Evolutionary conservation across 1,284 basidiomycete genomes (phyloP), one percentile per base, ranked within the genome.

Genomic region (Ustilago loliicola): DNA sequence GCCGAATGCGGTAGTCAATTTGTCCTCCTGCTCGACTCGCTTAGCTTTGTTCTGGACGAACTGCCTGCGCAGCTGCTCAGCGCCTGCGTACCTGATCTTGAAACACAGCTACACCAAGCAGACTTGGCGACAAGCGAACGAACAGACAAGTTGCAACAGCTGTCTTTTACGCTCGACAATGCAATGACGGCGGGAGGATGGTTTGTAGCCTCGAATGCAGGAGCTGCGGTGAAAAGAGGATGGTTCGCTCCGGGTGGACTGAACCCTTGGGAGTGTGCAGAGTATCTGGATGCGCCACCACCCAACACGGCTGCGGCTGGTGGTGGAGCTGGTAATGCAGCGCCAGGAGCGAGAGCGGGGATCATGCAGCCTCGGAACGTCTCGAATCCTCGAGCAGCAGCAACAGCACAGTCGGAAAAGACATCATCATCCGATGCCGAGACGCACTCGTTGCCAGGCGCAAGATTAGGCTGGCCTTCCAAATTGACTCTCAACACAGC

Each of bases 221-320:
- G 59, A 3, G 63, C 67, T 30, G 75, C 75, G 10, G 29, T 73
- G 10, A 53, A 53, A 52, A 34, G 48, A 13, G 75, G 75, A 4
- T 78, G 72, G 72, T 78, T 59, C n/a, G 58, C 63, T 10, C 42
- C 67, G 32, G 67, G 62, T 2, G 68, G 61, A 25, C n/a, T 65
- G 58, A 69, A 67, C 52, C 68, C 76, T 15, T 78, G 72, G 76
- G 72, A 78, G 21, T 75, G 76, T 32, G 68, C 67, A 13, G 76
- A 78, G 61, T 78, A 78, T 47, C 53, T 78, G 23, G 72, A 74
- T 27, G 60, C 48, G 25, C 54, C 61, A 3, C 55, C 61, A 36
- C 23, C 57, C 48, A 11, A 32, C 19, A 17, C 48, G 27, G 42
- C 38, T 15, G 54, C 45, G 29, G 34, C 52, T 13, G 66, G 55